Conservation (phyloP, 768 basidiomycete species). For the Piloderma croceum region DNA sequence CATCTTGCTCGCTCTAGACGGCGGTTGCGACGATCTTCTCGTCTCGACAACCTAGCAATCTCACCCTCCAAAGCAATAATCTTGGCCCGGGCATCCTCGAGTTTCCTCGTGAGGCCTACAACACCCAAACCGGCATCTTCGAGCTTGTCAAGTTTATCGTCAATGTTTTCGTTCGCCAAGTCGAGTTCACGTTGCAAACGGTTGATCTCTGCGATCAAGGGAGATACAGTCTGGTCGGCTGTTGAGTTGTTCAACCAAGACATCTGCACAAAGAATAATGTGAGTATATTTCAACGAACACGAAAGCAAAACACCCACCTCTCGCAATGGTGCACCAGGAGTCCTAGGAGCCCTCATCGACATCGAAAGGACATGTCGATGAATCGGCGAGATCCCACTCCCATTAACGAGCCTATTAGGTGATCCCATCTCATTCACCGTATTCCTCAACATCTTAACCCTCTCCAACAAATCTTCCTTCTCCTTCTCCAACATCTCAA, state of each 20-base stretch:
- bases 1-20: constrained; percentile 61
- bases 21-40: constrained; percentile 62
- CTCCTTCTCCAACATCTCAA: constrained; percentile 71
- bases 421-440: constrained; percentile 45
- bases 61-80: constrained; percentile 62
- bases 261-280: constrained; percentile 37
- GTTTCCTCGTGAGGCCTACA: constrained; percentile 61
- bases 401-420: constrained; percentile 49
- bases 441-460: constrained; percentile 52
- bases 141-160: constrained; percentile 82
- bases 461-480: constrained; percentile 72
- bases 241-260: constrained; percentile 68
- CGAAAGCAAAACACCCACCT: constrained; percentile 43
- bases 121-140: constrained; percentile 76
- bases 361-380: constrained; percentile 65
- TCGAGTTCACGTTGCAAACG: constrained; percentile 73
- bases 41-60: constrained; percentile 54
- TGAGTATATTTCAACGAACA: not conserved
- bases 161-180: constrained; percentile 76
- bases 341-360: constrained; percentile 67
- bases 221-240: constrained; percentile 50
- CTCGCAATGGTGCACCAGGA: constrained; percentile 71
- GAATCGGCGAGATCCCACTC: constrained; percentile 70
- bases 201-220: constrained; percentile 65
- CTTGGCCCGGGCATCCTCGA: constrained; percentile 63